These are phyloP conservation scores for Backusella psychrophila DNA, from an alignment of 192 early-diverging fungal species.

Conservation along the genomic window DNA sequence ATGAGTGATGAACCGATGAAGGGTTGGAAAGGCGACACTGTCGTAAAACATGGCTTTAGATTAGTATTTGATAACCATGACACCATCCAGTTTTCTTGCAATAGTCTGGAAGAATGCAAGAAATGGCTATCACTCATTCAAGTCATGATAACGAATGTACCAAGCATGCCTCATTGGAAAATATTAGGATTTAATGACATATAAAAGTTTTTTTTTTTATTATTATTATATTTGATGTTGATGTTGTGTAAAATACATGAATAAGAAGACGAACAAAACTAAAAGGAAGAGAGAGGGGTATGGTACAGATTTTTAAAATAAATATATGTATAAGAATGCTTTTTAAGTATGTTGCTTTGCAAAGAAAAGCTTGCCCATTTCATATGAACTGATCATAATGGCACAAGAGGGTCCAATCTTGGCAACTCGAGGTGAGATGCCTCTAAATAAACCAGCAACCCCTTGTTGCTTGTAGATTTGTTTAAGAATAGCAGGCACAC, in stretches of 20 bases:
- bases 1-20: neutral
- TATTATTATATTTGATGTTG: neutral
- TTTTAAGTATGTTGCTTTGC: conserved; percentile 18
- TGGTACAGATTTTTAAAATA: neutral
- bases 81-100: neutral
- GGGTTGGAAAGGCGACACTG: neutral
- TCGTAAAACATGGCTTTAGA: neutral
- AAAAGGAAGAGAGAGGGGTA: neutral
- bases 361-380: conserved; percentile 61
- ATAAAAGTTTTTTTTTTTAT: neutral
- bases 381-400: conserved; percentile 91
- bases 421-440: conserved; percentile 71
- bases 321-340: neutral
- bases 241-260: neutral
- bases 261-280: neutral
- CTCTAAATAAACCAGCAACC: conserved; percentile 51
- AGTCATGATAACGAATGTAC: conserved; percentile 2
- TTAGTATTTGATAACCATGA: neutral
- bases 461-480: conserved; percentile 54
- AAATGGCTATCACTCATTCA: neutral
- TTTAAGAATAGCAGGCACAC: conserved; percentile 34
- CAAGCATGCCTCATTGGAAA: neutral
- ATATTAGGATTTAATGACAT: neutral
- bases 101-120: neutral
- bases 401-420: conserved; percentile 94